Conservation (phyloP, 495 filamentous ascomycete species). For the Aspergillus kassunensis region DNA sequence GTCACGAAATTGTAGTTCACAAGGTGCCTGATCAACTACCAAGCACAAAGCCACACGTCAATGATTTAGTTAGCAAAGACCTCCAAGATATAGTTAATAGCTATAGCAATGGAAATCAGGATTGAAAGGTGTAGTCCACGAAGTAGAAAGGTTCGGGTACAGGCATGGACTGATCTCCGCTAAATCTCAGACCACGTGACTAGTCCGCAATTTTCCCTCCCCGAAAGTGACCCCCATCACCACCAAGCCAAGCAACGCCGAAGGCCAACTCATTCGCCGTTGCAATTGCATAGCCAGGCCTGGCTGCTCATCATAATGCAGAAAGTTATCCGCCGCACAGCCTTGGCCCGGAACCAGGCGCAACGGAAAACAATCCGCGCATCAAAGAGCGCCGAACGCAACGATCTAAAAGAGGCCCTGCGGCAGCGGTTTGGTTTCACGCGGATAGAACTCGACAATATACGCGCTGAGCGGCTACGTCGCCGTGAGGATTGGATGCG, state of each 20-base stretch:
- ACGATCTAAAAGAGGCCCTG: slow-evolving; percentile 29
- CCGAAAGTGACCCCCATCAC: not conserved
- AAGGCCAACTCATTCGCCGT: slow-evolving; percentile 17
- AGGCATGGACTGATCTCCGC: not conserved
- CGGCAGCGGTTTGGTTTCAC: slow-evolving; percentile 33
- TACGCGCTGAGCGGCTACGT: slow-evolving; percentile 28
- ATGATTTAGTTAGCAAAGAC: too few relatives aligned
- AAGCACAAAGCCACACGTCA: too few relatives aligned
- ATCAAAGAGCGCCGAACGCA: slow-evolving; percentile 32
- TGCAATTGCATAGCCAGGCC: slow-evolving; percentile 30
- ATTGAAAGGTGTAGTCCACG: too few relatives aligned
- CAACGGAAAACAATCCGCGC: slow-evolving; percentile 44
- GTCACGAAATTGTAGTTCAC: too few relatives aligned
- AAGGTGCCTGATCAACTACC: too few relatives aligned
- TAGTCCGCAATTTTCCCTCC: slow-evolving; percentile 8
- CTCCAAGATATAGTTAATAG: too few relatives aligned
- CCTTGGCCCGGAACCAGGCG: slow-evolving; percentile 61
- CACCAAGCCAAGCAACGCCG: not conserved
- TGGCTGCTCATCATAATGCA: slow-evolving; percentile 55
- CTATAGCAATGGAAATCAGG: too few relatives aligned
- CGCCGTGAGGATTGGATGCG: slow-evolving; percentile 69
- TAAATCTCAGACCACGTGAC: slow-evolving; percentile 4
- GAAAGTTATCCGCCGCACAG: slow-evolving; percentile 66
- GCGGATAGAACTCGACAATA: slow-evolving; percentile 25
- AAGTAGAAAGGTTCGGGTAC: not conserved